Evolutionary conservation across 768 basidiomycete species (phyloP).

Genomic region (Phlegmacium glaucopus): DNA sequence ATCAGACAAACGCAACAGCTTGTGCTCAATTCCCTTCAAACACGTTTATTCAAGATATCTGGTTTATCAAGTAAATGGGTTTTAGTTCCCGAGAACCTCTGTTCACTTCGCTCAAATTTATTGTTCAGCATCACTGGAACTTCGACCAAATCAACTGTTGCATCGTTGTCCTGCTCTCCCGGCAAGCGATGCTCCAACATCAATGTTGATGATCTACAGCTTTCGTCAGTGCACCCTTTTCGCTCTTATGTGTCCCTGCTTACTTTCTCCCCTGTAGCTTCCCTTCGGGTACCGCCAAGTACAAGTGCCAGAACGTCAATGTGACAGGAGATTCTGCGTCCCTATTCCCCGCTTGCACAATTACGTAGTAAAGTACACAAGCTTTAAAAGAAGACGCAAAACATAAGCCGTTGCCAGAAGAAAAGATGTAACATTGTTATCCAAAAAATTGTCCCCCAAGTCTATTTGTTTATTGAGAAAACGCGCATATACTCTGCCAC

Average conservation of each 20-base stretch:
- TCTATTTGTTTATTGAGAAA: too few relatives aligned
- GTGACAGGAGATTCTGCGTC: conserved; percentile 41
- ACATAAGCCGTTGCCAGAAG: too few relatives aligned
- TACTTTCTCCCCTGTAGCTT: conserved; percentile 22
- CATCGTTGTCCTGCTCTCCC: conserved; percentile 53
- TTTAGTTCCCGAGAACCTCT: too few relatives aligned
- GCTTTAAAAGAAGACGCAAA: not conserved
- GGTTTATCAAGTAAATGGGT: conserved; percentile 43
- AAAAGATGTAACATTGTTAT: too few relatives aligned
- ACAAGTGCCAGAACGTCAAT: conserved; percentile 52
- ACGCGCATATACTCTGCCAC: too few relatives aligned
- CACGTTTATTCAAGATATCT: conserved; percentile 53
- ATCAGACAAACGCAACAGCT: conserved; percentile 40
- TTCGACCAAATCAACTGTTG: conserved; percentile 50
- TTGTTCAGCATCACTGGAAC: conserved; percentile 50
- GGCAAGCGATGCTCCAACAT: conserved; percentile 48
- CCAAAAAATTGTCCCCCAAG: too few relatives aligned
- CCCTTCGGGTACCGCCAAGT: conserved; percentile 41
- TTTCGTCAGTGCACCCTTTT: conserved; percentile 33
- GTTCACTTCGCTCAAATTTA: not conserved
- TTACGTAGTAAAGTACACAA: conserved; percentile 17
- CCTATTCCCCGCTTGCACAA: conserved; percentile 38
- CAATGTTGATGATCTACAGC: conserved; percentile 41
- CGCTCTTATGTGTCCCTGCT: not conserved
- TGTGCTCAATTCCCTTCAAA: conserved; percentile 57